Percentiles rank a stretch among this genome's conserved stretches.
Evolutionary conservation across 179 eudicot species (phyloP).

Genomic region (Gypsophila paniculata): DNA sequence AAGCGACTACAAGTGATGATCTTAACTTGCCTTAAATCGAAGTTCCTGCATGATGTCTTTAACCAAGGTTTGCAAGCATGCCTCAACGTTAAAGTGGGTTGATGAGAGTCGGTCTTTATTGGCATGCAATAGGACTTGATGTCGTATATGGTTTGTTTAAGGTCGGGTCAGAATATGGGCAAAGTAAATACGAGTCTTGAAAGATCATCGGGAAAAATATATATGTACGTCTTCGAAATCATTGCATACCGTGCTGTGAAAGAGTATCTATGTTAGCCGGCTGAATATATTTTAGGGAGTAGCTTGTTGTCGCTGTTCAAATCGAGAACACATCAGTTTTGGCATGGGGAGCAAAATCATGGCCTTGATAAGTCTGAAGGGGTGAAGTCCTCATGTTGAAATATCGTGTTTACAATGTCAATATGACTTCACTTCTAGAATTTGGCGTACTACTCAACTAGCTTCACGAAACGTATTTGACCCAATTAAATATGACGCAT

Average conservation of each 20-base stretch:
- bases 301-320: too few relatives aligned
- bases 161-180: too few relatives aligned
- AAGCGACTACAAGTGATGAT: too few relatives aligned
- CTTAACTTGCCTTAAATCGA: too few relatives aligned
- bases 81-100: too few relatives aligned
- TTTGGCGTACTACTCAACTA: background rate
- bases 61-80: too few relatives aligned
- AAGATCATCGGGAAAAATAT: background rate
- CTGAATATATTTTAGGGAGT: background rate
- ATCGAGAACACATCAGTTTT: too few relatives aligned
- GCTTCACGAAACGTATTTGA: background rate
- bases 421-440: background rate
- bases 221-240: background rate
- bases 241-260: background rate
- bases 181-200: background rate
- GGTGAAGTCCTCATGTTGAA: constrained; percentile 3
- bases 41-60: too few relatives aligned
- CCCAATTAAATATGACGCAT: background rate
- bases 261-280: background rate
- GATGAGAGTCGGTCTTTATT: too few relatives aligned
- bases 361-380: background rate
- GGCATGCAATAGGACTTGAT: too few relatives aligned
- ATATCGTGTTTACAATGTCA: background rate
- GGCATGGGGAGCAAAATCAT: background rate
- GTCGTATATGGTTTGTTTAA: too few relatives aligned